Evolutionary conservation across 371 early-diverging fungal genomes (phyloP).

Genomic region (Mortierella polycephala): DNA sequence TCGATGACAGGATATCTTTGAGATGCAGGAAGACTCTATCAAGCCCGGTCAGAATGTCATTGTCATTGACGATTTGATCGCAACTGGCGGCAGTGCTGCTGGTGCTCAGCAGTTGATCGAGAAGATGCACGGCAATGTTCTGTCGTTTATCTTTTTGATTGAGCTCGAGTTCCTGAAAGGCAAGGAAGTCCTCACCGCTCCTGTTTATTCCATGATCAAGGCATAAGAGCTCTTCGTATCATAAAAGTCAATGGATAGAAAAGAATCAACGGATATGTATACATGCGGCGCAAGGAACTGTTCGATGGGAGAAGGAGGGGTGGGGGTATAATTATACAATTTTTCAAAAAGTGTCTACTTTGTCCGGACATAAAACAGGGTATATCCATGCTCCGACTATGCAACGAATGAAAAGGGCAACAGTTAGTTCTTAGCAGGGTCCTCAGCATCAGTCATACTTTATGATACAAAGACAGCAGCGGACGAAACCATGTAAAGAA

Average conservation of each 20-base stretch:
- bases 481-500: not conserved
- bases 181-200: slow-evolving; percentile 78
- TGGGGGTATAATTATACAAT: not conserved
- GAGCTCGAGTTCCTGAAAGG: slow-evolving; percentile 91
- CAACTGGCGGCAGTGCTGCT: slow-evolving; percentile 79
- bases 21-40: slow-evolving; percentile 88
- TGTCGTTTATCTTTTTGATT: slow-evolving; percentile 91
- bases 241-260: not conserved
- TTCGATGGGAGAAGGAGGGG: not conserved
- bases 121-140: slow-evolving; percentile 78
- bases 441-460: not conserved
- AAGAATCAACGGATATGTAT: not conserved
- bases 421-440: not conserved
- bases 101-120: slow-evolving; percentile 78
- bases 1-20: slow-evolving; percentile 81
- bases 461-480: not conserved
- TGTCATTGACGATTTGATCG: slow-evolving; percentile 95
- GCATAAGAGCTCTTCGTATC: slow-evolving; percentile 52
- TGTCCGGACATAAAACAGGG: slow-evolving; percentile 67
- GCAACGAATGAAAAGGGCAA: not conserved
- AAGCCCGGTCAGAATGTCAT: slow-evolving; percentile 87
- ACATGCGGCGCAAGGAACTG: too few relatives aligned
- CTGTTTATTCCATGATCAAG: slow-evolving; percentile 89
- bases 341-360: slow-evolving; percentile 12
- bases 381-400: slow-evolving; percentile 66